Percentiles rank a stretch among this genome's conserved stretches.
Evolutionary conservation across 2,329 filamentous ascomycete species (phyloP).

Genomic region (Sordariomycetes sp.): DNA sequence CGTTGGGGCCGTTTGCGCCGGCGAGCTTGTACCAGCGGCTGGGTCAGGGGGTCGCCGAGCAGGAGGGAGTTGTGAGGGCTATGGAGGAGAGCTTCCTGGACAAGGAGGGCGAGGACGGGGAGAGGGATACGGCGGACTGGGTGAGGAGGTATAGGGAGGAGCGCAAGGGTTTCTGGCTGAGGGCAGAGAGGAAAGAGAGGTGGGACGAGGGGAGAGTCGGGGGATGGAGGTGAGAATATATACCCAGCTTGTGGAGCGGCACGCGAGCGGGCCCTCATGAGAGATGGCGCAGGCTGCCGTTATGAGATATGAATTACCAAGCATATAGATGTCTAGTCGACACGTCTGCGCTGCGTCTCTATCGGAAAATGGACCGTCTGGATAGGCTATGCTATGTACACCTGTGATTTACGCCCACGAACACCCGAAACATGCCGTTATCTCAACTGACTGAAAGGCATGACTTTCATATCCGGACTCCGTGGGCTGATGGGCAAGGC

Average conservation of each 20-base stretch:
- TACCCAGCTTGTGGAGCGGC: too few species aligned
- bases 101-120: conserved; percentile 43
- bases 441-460: conserved; percentile 58
- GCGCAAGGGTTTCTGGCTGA: conserved; percentile 66
- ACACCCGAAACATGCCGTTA: too few species aligned
- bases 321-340: neutral
- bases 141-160: conserved; percentile 73
- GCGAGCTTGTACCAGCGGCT: conserved; percentile 79
- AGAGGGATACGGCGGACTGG: conserved; percentile 82
- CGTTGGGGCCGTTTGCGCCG: conserved; percentile 75
- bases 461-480: conserved; percentile 76
- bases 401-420: too few species aligned
- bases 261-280: too few species aligned
- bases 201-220: conserved; percentile 96
- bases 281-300: neutral
- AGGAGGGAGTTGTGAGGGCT: conserved; percentile 69
- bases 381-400: too few species aligned
- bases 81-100: conserved; percentile 93
- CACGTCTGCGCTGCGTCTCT: neutral
- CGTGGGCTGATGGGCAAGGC: conserved; percentile 79
- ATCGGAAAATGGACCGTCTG: too few species aligned
- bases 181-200: conserved; percentile 79
- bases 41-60: conserved; percentile 68
- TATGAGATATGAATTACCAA: neutral
- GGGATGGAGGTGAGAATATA: conserved; percentile 67